These are phyloP conservation scores for Leishmania gerbilli DNA, from an alignment of 208 protist genomes.

Conservation along the genomic window DNA sequence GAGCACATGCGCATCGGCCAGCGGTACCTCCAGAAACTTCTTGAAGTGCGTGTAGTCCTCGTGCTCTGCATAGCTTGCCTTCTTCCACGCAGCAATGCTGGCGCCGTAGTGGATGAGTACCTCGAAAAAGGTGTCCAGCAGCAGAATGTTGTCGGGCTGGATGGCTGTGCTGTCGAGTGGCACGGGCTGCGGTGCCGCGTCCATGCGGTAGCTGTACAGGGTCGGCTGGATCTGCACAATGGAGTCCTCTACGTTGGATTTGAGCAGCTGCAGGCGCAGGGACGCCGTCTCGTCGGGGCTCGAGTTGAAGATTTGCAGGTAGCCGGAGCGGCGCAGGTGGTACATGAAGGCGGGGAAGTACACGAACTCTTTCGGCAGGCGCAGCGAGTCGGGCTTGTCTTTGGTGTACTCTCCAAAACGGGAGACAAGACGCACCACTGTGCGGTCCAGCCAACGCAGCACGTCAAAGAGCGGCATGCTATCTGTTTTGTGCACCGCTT, in stretches of 20 bases:
- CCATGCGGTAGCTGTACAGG: constrained; percentile 96
- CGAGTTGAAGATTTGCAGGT: constrained; percentile 98
- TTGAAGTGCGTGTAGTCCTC: constrained; percentile 95
- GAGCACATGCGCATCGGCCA: constrained; percentile 92
- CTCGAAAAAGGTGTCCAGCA: constrained; percentile 99
- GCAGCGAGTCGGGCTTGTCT: constrained; percentile 91
- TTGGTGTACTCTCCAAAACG: constrained; percentile 95
- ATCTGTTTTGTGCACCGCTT: constrained; percentile 96
- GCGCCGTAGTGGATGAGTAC: constrained; percentile 98
- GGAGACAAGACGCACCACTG: constrained; percentile 97
- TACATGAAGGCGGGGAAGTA: constrained; percentile 99
- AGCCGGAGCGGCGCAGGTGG: constrained; percentile 97
- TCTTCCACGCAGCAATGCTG: constrained; percentile 95
- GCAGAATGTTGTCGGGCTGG: constrained; percentile 94
- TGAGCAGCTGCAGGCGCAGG: constrained; percentile 95
- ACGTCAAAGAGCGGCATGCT: constrained; percentile 97
- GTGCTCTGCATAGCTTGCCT: constrained; percentile 93
- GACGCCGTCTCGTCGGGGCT: constrained; percentile 98
- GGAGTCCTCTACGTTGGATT: constrained; percentile 94
- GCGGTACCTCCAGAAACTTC: constrained; percentile 93
- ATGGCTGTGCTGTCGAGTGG: constrained; percentile 92
- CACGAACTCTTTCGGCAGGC: constrained; percentile 92
- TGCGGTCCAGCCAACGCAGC: constrained; percentile 98
- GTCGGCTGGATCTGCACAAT: constrained; percentile 99
- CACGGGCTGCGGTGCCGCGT: constrained; percentile 88